A percentile compares a stretch with the other conserved stretches of the same genome.
Evolutionary conservation across 1,284 basidiomycete genomes (phyloP).

Genomic region (Naganishia sp.): DNA sequence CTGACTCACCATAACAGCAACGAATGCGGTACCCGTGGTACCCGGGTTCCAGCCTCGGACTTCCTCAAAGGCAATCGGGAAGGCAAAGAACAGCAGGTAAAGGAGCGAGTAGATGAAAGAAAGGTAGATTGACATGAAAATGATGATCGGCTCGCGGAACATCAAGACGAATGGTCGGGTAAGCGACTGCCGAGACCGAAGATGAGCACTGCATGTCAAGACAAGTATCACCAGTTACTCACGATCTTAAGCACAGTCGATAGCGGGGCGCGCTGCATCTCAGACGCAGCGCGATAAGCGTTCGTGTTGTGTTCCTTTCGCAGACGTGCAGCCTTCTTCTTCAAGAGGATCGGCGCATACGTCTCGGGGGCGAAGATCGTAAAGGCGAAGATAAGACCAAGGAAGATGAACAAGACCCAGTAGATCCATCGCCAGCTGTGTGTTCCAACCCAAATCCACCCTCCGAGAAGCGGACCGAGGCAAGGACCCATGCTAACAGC

Average conservation of each 20-base stretch:
- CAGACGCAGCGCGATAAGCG: slow-evolving; percentile 48
- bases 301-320: slow-evolving; percentile 51
- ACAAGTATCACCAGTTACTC: too few species aligned
- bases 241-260: slow-evolving; percentile 46
- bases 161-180: slow-evolving; percentile 53
- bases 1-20: slow-evolving; percentile 43
- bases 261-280: slow-evolving; percentile 44
- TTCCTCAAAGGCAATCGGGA: slow-evolving; percentile 50
- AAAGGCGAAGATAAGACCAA: slow-evolving; percentile 44
- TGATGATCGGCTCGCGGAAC: slow-evolving; percentile 54
- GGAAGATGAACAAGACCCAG: slow-evolving; percentile 53
- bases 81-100: slow-evolving; percentile 51
- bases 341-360: slow-evolving; percentile 51
- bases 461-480: slow-evolving; percentile 52
- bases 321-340: slow-evolving; percentile 47
- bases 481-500: slow-evolving; percentile 54
- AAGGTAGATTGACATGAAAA: slow-evolving; percentile 56
- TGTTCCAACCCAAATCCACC: slow-evolving; percentile 48
- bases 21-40: slow-evolving; percentile 50
- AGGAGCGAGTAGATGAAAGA: slow-evolving; percentile 55
- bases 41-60: slow-evolving; percentile 50
- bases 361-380: slow-evolving; percentile 53
- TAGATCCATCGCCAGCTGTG: slow-evolving; percentile 56
- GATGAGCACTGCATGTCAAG: too few species aligned
- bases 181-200: slow-evolving; percentile 34